Evolutionary conservation across 2,329 filamentous ascomycete species (phyloP).

Genomic region (Verticillium isaacii): DNA sequence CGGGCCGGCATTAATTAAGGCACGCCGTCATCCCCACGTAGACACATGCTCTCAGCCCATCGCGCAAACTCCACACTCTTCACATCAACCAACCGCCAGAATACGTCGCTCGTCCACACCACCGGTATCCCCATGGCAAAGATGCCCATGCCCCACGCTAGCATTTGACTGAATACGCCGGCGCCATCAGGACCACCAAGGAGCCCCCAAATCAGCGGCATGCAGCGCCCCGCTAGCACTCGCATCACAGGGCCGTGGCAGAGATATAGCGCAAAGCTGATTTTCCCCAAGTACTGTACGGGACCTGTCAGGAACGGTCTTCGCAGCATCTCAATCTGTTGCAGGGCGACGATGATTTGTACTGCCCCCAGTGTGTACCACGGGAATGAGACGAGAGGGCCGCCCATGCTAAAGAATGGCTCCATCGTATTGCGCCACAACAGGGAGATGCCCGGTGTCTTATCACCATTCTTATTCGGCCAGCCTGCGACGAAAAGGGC

Average conservation of each 20-base stretch:
- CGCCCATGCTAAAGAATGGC: constrained; percentile 25
- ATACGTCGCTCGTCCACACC: constrained; percentile 54
- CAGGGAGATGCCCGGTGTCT: constrained; percentile 25
- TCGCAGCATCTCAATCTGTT: constrained; percentile 19
- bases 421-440: constrained; percentile 26
- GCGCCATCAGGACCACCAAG: constrained; percentile 25
- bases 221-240: constrained; percentile 21
- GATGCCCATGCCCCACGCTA: constrained; percentile 34
- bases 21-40: background rate
- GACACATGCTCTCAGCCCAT: constrained; percentile 34
- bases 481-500: constrained; percentile 31
- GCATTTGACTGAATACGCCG: constrained; percentile 24
- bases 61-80: constrained; percentile 37
- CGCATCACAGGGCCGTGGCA: constrained; percentile 48
- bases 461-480: constrained; percentile 29
- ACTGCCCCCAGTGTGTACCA: constrained; percentile 33
- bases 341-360: constrained; percentile 21
- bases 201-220: constrained; percentile 14
- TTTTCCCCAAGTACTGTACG: constrained; percentile 50
- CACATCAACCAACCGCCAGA: constrained; percentile 54
- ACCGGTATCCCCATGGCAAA: constrained; percentile 27
- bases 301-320: constrained; percentile 38
- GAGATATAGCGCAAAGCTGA: constrained; percentile 55
- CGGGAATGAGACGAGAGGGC: constrained; percentile 25
- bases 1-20: background rate